phyloP scores from a whole-genome alignment of 257 asterid species.

The Oldenlandia corymbosa region DNA sequence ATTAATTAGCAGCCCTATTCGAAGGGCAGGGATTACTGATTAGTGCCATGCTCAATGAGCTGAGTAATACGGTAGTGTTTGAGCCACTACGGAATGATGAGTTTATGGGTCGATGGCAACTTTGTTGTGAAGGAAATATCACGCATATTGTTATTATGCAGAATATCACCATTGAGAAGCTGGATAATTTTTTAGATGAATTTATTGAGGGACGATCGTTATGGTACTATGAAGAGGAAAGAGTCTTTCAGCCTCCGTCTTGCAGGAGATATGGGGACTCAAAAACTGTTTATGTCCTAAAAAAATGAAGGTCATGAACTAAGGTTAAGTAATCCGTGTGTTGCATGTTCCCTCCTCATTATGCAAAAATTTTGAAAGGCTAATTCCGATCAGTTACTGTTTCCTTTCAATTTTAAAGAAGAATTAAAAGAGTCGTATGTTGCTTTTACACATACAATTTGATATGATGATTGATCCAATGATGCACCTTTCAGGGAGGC shows the following conservation, averaged over 20 bases:
- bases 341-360: too few species aligned
- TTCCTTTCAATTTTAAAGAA: too few species aligned
- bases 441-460: too few species aligned
- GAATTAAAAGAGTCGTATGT: too few species aligned
- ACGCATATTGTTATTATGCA: conserved; percentile 93
- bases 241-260: conserved; percentile 64
- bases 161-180: conserved; percentile 66
- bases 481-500: too few species aligned
- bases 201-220: conserved; percentile 46
- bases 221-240: conserved; percentile 67
- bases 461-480: too few species aligned
- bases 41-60: conserved; percentile 88
- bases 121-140: conserved; percentile 87
- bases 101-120: conserved; percentile 92
- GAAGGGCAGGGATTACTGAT: conserved; percentile 62
- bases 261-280: conserved; percentile 67
- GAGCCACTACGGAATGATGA: conserved; percentile 84
- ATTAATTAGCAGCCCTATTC: too few species aligned
- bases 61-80: conserved; percentile 93
- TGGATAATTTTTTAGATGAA: conserved; percentile 61
- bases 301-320: too few species aligned
- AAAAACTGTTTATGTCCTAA: conserved; percentile 40
- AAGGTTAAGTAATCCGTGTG: too few species aligned
- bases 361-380: too few species aligned
- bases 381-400: too few species aligned